Evolutionary conservation across 805 yeast species (phyloP), one percentile per base, ranked within the genome.

Genomic region (Brettanomyces nanus): DNA sequence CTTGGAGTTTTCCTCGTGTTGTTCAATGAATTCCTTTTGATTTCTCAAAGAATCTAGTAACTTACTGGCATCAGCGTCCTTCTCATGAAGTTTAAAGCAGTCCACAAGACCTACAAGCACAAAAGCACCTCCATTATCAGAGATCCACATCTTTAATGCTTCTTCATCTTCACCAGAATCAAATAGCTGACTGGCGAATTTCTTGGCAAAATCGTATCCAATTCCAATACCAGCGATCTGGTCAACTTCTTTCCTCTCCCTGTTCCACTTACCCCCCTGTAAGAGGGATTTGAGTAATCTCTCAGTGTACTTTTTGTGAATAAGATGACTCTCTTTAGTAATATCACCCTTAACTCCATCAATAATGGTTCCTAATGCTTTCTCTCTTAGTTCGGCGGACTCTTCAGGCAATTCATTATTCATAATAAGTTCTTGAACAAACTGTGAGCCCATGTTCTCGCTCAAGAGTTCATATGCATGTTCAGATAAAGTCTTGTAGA

Each of bases 191-290:
- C 70, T 69, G 15, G 48, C 46, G 39, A 76, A 66, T 45, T 61
- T 69, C 15, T 51, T 52, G 6, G 89, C 85, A 59, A 81, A 81
- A 18, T 69, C 73, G 13, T 63, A 54, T 7, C 92, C 90, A 14
- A 64, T 59, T 38, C 62, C 77, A 54, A 64, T 68, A 20, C 43
- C 49, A 10, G 63, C 68, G 31, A 69, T 47, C 40, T 67, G 67
- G 40, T 52, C 69, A 34, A 69, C 62, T 51, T 61, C 69, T 59
- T 69, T 76, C 48, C 68, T 75, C 61, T 77, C 75, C 52, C 69
- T 73, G 52, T 80, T 78, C 82, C 86, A 85, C 54, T 78, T 85
- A 51, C 89, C 89, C 44, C 89, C 90, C 60, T 84, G 94, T 46
- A 86, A 81, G 50, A 86, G 65, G 0, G 85, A 65, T 58, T 85